Base-by-base conservation (phyloP, 306 rosid genomes). In the Pyrus bretschneideri region DNA sequence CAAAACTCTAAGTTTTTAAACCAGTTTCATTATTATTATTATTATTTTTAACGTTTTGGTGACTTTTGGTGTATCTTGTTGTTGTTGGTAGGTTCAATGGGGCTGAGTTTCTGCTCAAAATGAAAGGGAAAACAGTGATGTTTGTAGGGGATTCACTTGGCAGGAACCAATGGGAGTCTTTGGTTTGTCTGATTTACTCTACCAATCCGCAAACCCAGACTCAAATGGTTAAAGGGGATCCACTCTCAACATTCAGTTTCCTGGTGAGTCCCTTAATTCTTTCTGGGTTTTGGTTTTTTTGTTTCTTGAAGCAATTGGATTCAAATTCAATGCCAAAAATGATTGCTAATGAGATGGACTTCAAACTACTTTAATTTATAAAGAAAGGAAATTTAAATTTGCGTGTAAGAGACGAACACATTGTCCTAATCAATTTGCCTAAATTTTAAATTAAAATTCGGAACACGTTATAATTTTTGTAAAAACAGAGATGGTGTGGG, bases 111-210 rank as follows among this genome's bases (percentile, higher is more conserved):
- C 71, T 95, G 88, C 73, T 79, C 81, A 83, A 79, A 40, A 88
- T 95, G 97, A 90, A 44, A 51, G 96, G 97, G 38, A 92, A 91
- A 73, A 95, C 91, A 4, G 84, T 92, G 75, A 88, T 92, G 97
- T 95, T 95, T 83, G 97, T 95, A 31, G 99, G 97, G 5, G 97
- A 95, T 54, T 95, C 97, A 4, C 86, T 95, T 49, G 99, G 97
- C 10, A 81, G 89, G 73, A 95, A 95, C 45, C 99, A 95, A 78
- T 92, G 99, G 99, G 86, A 95, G 82, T 92, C 97, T 30, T 64
- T 95, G 87, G 89, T 95, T 31, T 95, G 99, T 67, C 71, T 95
- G 92, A 82, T 89, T 68, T 78, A 76, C 29, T 77, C 90, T 73
- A 79, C 90, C 31, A 91, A 80, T 33, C 96, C 97, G 38, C 84